Base-by-base conservation (phyloP, 768 basidiomycete genomes). In the Trametes gibbosa region DNA sequence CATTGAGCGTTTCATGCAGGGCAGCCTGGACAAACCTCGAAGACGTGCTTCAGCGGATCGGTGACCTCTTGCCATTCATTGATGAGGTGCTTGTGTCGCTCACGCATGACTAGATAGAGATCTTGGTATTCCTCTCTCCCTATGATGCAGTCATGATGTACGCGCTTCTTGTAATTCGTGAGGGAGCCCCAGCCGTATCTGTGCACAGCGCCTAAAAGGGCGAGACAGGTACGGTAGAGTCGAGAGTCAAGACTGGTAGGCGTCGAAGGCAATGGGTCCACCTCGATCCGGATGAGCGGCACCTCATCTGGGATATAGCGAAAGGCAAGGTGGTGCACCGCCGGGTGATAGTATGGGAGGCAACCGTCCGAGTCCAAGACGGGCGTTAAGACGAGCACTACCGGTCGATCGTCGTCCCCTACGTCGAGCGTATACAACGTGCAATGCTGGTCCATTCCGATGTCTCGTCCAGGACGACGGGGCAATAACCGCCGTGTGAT, bases 311-410 rank as follows among this genome's bases (percentile, higher is more conserved):
- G 35, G 53, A 89, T 59, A 70, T 86, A 93, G n/a, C 85, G 84
- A 68, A 95, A 93, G 0, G 91, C 93, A 34, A 98, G 77, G 59
- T 89, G 87, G 2, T 72, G 74, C 9, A 96, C 91, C 1, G 86
- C 67, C 0, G 96, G 96, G 66, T 98, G 95, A 66, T 96, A 98
- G 68, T 92, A 98, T 0, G 96, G 96, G 2, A 97, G 73, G 0
- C 75, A 54, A 2, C 70, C 71, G 7, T 79, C 81, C 27, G 63
- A 55, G 5, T 70, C 64, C 48, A 81, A 48, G 51, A 90, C 76
- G 0, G 89, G 89, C 0, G 82, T 89, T 16, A 91, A 69, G 41
- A 89, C 74, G 21, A 91, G 75, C 2, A 72, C 67, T 41, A 13
- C 63, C 53, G n/a, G 39, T 19, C 52, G 43, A 34, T 62, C 51